Percentiles rank a stretch among this genome's conserved stretches.
Evolutionary conservation across 2,329 filamentous ascomycete species (phyloP).

Genomic region (Diaporthe citrichinensis): DNA sequence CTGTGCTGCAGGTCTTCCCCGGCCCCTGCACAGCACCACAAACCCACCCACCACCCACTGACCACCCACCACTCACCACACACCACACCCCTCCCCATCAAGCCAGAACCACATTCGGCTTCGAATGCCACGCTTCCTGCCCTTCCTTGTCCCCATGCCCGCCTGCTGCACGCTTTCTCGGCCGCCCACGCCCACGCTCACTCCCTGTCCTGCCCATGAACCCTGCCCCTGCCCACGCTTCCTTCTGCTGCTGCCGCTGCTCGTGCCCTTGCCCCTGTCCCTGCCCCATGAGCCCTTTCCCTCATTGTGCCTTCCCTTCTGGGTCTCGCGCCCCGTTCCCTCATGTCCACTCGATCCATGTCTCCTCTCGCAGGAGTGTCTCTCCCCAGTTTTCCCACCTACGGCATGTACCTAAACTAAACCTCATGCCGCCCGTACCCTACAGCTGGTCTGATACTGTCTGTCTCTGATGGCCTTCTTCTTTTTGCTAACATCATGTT

Average conservation of each 20-base stretch:
- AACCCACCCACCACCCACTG: not conserved
- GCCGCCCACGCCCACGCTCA: slow-evolving; percentile 5
- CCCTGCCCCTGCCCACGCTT: slow-evolving; percentile 17
- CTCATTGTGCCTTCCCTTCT: slow-evolving; percentile 32
- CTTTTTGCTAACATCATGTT: not conserved
- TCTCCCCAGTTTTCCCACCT: slow-evolving; percentile 20
- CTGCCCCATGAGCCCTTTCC: slow-evolving; percentile 10
- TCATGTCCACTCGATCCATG: slow-evolving; percentile 30
- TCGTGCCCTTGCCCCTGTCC: slow-evolving; percentile 8
- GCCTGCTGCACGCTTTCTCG: slow-evolving; percentile 21
- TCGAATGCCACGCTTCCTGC: slow-evolving; percentile 27
- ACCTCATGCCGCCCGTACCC: not conserved
- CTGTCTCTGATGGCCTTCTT: not conserved
- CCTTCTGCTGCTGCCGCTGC: slow-evolving; percentile 14
- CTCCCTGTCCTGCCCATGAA: slow-evolving; percentile 8
- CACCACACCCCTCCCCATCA: not conserved
- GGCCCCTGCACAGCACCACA: slow-evolving; percentile 22
- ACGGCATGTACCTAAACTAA: slow-evolving; percentile 11
- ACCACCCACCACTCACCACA: not conserved
- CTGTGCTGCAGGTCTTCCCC: slow-evolving; percentile 21
- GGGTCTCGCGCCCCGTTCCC: slow-evolving; percentile 30
- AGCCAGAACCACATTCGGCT: slow-evolving; percentile 24
- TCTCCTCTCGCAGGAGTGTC: slow-evolving; percentile 14
- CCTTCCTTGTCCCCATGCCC: slow-evolving; percentile 15
- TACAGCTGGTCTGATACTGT: slow-evolving; percentile 6